Percentiles rank a stretch among this genome's conserved stretches.
Conservation (phyloP, 768 basidiomycete species). For the Hirschioporus abietinus region DNA sequence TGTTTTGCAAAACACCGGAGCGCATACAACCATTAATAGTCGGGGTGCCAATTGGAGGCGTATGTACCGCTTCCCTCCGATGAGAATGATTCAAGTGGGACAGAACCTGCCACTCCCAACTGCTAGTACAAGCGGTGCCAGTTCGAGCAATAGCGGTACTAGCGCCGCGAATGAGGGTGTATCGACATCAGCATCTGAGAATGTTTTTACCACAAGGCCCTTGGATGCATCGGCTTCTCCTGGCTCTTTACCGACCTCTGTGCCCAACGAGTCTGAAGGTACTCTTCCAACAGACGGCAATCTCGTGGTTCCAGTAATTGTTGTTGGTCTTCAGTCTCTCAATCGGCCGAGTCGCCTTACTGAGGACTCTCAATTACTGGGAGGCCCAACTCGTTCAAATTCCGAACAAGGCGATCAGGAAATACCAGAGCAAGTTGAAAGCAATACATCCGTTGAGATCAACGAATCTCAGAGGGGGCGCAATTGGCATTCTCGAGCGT, state of each 20-base stretch:
- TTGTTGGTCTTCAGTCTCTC: constrained; percentile 78
- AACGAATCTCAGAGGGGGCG: constrained; percentile 9
- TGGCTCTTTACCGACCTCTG: neutral
- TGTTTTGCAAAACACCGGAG: constrained; percentile 1
- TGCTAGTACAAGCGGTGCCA: constrained; percentile 19
- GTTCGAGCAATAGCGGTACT: constrained; percentile 6
- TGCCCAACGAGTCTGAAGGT: neutral
- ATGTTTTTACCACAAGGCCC: constrained; percentile 10
- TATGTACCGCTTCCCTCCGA: constrained; percentile 75
- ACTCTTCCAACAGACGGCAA: constrained; percentile 16
- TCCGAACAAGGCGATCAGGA: constrained; percentile 9
- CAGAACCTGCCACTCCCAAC: constrained; percentile 11
- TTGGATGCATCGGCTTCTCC: constrained; percentile 17
- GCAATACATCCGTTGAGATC: neutral
- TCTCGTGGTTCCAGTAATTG: constrained; percentile 73
- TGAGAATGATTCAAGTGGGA: constrained; percentile 20
- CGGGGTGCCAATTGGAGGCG: constrained; percentile 74
- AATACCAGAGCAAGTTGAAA: constrained; percentile 11
- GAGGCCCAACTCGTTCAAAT: constrained; percentile 9
- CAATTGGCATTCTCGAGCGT: constrained; percentile 8
- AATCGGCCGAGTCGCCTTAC: constrained; percentile 34
- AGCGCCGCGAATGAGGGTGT: constrained; percentile 7
- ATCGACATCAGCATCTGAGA: constrained; percentile 5
- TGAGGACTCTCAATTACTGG: constrained; percentile 17
- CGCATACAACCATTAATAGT: neutral